Conservation (phyloP, 768 basidiomycete species). For the Lactarius evosmus region DNA sequence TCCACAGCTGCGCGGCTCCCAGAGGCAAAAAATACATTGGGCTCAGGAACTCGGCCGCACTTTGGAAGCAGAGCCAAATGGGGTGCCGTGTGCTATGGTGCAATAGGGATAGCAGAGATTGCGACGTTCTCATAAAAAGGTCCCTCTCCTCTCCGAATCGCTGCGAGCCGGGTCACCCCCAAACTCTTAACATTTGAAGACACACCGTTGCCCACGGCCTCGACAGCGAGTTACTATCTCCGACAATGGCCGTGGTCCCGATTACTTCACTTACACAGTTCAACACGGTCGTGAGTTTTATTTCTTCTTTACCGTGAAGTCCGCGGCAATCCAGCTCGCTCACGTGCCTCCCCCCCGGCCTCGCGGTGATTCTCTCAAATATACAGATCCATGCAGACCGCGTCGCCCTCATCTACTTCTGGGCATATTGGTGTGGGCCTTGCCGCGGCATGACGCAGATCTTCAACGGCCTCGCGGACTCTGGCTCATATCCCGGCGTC, state of each 20-base stretch:
- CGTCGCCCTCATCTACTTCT: conserved; percentile 19
- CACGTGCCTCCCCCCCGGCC: not conserved
- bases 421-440: conserved; percentile 25
- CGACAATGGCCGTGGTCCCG: conserved; percentile 14
- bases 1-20: not conserved
- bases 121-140: conserved; percentile 8
- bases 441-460: conserved; percentile 22
- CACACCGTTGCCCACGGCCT: not conserved
- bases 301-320: not conserved
- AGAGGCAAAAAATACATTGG: not conserved
- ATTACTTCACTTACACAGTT: conserved; percentile 22
- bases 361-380: not conserved
- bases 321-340: not conserved
- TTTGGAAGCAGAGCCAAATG: conserved; percentile 1
- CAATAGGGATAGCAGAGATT: not conserved
- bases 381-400: conserved; percentile 11
- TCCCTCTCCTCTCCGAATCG: not conserved
- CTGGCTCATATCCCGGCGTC: conserved; percentile 16
- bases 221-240: not conserved
- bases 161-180: conserved; percentile 1
- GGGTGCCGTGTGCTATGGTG: not conserved
- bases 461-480: conserved; percentile 20
- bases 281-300: conserved; percentile 15
- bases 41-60: conserved; percentile 2
- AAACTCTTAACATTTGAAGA: not conserved